Conservation (phyloP, 2,329 filamentous ascomycete genomes). For the Colletotrichum tamarilloi region DNA sequence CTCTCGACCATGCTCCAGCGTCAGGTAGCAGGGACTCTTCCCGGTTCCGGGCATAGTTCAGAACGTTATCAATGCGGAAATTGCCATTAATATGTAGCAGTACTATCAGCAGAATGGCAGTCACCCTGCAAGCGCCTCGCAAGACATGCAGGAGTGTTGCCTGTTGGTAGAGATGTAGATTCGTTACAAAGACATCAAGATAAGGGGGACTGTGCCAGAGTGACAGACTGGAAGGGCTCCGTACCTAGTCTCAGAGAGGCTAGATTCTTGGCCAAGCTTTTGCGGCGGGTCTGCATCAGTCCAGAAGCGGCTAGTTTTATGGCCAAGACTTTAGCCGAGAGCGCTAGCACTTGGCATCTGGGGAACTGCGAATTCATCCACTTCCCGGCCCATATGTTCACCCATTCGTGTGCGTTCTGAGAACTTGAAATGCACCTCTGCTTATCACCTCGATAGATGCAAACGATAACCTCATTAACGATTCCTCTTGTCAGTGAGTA, state of each 20-base stretch:
- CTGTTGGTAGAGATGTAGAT: background rate
- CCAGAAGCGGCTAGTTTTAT: background rate
- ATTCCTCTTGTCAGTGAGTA: background rate
- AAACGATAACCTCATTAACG: background rate
- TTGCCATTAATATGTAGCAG: too few species aligned
- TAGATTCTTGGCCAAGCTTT: background rate
- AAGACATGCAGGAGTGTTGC: too few species aligned
- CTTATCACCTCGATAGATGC: background rate
- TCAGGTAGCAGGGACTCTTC: too few species aligned
- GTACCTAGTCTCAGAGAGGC: background rate
- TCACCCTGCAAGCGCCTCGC: too few species aligned
- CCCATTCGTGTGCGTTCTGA: background rate
- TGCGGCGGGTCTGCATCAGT: background rate
- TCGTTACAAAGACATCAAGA: background rate
- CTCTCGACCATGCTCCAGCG: too few species aligned
- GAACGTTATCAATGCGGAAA: too few species aligned
- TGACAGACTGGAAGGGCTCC: background rate
- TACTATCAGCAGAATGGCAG: too few species aligned
- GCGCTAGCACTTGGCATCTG: background rate
- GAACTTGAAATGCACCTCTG: background rate
- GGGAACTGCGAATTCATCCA: background rate
- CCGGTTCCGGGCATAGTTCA: too few species aligned
- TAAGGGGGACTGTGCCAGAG: background rate
- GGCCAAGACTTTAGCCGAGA: background rate
- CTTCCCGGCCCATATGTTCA: background rate